Percentiles rank a stretch among this genome's conserved stretches.
Evolutionary conservation across 2,329 filamentous ascomycete genomes (phyloP).

Genomic region (Calonectria pseudoturangicola): DNA sequence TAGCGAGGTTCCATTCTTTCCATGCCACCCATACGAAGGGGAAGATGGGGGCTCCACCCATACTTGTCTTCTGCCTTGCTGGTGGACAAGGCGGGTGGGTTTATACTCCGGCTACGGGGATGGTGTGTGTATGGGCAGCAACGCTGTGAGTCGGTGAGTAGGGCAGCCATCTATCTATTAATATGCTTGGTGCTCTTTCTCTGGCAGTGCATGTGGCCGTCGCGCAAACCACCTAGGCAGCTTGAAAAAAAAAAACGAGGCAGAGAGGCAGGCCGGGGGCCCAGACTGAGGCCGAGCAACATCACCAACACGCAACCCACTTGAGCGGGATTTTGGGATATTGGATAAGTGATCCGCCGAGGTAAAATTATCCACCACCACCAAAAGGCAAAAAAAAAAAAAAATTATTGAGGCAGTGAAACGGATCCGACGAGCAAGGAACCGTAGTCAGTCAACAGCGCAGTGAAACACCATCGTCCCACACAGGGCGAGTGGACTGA

Average conservation of each 20-base stretch:
- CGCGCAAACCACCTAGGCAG: neutral
- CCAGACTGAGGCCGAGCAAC: conserved; percentile 1
- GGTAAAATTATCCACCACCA: conserved; percentile 28
- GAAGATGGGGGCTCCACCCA: conserved; percentile 31
- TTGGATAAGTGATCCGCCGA: conserved; percentile 14
- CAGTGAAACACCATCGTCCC: conserved; percentile 46
- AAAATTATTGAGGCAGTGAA: conserved; percentile 27
- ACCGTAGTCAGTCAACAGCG: conserved; percentile 21
- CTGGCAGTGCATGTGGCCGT: neutral
- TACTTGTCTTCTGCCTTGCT: conserved; percentile 31
- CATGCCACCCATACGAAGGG: conserved; percentile 32
- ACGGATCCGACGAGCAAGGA: conserved; percentile 25
- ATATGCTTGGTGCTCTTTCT: conserved; percentile 1
- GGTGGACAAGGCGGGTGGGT: conserved; percentile 19
- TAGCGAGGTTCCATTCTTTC: conserved; percentile 42
- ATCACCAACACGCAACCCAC: conserved; percentile 18
- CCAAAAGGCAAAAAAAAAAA: conserved; percentile 24
- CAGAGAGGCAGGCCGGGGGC: neutral
- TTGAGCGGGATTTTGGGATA: conserved; percentile 15
- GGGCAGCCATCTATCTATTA: conserved; percentile 16
- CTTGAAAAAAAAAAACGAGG: conserved; percentile 2
- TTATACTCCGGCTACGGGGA: conserved; percentile 28
- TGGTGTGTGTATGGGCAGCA: conserved; percentile 25
- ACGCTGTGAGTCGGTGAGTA: conserved; percentile 24
- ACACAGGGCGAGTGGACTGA: conserved; percentile 36